These are phyloP conservation scores for Teratosphaeria zuluensis DNA, from an alignment of 2,329 filamentous ascomycete species.

Conservation along the genomic window DNA sequence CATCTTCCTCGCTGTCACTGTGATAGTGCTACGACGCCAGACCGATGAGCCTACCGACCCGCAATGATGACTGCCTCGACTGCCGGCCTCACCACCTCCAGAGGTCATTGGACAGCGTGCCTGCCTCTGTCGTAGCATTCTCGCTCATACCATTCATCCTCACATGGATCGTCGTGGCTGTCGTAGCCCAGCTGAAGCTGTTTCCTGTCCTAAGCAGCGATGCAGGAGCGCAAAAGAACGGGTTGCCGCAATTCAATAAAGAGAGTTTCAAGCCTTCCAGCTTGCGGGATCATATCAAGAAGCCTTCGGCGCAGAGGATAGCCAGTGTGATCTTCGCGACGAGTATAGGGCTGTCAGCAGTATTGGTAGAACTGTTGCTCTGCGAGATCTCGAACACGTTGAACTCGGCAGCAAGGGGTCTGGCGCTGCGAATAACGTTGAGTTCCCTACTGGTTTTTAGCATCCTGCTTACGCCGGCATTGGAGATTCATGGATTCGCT, in stretches of 20 bases:
- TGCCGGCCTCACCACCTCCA: conserved; percentile 45
- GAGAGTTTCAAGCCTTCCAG: conserved; percentile 33
- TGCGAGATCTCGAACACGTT: conserved; percentile 73
- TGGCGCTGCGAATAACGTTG: conserved; percentile 61
- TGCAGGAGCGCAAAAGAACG: conserved; percentile 45
- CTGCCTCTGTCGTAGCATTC: conserved; percentile 45
- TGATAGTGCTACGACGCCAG: background rate
- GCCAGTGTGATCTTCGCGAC: conserved; percentile 56
- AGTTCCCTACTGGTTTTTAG: conserved; percentile 62
- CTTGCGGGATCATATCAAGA: conserved; percentile 8
- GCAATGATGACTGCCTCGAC: conserved; percentile 42
- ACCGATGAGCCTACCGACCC: background rate
- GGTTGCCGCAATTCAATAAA: conserved; percentile 47
- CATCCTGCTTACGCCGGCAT: conserved; percentile 64
- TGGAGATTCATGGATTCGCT: conserved; percentile 54
- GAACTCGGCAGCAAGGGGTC: conserved; percentile 54
- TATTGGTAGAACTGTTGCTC: conserved; percentile 70
- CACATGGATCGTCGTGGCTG: conserved; percentile 56
- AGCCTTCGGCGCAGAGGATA: conserved; percentile 27
- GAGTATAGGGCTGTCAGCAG: conserved; percentile 66
- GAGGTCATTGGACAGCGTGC: conserved; percentile 33
- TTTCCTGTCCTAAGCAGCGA: conserved; percentile 61
- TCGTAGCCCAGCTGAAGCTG: conserved; percentile 56
- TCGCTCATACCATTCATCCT: conserved; percentile 59
- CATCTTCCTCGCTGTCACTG: background rate